These are phyloP conservation scores for Keithomyces neogunnii DNA, from an alignment of 2,329 filamentous ascomycete species.

Conservation along the genomic window DNA sequence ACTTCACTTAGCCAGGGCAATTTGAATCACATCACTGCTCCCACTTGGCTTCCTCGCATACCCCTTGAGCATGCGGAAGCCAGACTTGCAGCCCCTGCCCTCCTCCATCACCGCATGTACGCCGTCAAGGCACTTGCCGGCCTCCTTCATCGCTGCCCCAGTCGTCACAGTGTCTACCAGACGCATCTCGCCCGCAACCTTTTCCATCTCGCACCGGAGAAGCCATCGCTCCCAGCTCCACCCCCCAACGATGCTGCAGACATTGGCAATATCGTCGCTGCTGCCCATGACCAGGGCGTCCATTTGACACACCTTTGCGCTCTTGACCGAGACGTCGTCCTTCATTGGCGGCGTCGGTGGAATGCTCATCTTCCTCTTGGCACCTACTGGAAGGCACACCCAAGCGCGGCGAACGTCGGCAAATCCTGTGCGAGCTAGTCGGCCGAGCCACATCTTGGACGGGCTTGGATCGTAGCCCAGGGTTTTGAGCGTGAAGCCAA, in stretches of 20 bases:
- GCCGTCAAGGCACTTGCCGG: conserved; percentile 50
- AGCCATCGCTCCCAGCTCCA: conserved; percentile 98
- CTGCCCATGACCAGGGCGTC: conserved; percentile 59
- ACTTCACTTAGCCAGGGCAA: conserved; percentile 20
- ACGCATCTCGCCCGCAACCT: conserved; percentile 55
- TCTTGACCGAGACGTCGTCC: conserved; percentile 30
- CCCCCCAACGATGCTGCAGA: conserved; percentile 75
- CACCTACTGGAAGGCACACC: conserved; percentile 80
- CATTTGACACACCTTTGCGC: conserved; percentile 39
- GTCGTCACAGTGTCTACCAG: conserved; percentile 44
- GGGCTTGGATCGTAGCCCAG: conserved; percentile 83
- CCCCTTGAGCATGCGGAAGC: conserved; percentile 53
- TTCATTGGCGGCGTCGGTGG: conserved; percentile 20
- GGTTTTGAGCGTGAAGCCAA: conserved; percentile 80
- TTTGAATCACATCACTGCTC: conserved; percentile 28
- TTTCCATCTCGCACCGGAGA: conserved; percentile 78
- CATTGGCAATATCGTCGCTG: conserved; percentile 61
- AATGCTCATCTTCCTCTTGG: conserved; percentile 25
- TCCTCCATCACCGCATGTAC: conserved; percentile 56
- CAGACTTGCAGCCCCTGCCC: conserved; percentile 48
- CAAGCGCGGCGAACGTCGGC: conserved; percentile 74
- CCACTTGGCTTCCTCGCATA: conserved; percentile 54
- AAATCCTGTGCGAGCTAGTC: conserved; percentile 70
- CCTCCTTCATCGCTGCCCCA: conserved; percentile 43
- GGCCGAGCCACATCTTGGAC: conserved; percentile 70